Evolutionary conservation across 1,284 basidiomycete genomes (phyloP), one percentile per base, ranked within the genome.

Genomic region (Singerocomus inundabilis): DNA sequence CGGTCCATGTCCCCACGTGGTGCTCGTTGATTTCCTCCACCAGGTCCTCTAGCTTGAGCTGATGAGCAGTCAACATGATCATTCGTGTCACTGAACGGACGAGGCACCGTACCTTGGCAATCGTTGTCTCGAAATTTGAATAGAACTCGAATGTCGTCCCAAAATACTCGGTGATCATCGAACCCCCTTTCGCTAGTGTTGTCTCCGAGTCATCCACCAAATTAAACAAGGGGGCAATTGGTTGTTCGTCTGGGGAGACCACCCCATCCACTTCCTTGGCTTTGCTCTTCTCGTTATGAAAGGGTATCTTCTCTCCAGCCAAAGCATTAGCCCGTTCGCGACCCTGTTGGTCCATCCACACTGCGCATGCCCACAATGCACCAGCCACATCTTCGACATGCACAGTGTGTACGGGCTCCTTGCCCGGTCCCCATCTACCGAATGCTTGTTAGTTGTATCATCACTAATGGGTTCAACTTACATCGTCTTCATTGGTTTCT

Each of bases 21-120:
- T 84, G 82, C 64, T 93, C 91, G 63, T 94, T 94, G 62, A 93
- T 90, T 45, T 93, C 90, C 61, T 93, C 90, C 3, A 93, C 80
- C 51, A 82, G 72, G 56, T 90, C 87, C 36, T 86, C 80, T 37
- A 85, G 78, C 60, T 72, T 76, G 64, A 81, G 70, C 78, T 80
- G 46, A 11, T 28, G 4, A 10, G 6, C 26, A 6, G 13, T 59
- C 10, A 59, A n/a, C 5, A 30, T 18, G 44, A 72, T 33, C 25
- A 40, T 6, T 15, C 33, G 36, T 35, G 32, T 47, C 32, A 39
- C 12, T 6, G 25, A 29, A 25, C 36, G 5, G 46, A 49, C 15
- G 57, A 36, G 59, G 64, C 2, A 18, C 18, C 32, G 15, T 37
- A 84, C 88, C 76, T 85, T 88, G 38, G 85, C 80, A 44, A 85